Percentiles rank a stretch among this genome's conserved stretches.
Conservation (phyloP, 768 basidiomycete species). For the Termitomyces sp. region DNA sequence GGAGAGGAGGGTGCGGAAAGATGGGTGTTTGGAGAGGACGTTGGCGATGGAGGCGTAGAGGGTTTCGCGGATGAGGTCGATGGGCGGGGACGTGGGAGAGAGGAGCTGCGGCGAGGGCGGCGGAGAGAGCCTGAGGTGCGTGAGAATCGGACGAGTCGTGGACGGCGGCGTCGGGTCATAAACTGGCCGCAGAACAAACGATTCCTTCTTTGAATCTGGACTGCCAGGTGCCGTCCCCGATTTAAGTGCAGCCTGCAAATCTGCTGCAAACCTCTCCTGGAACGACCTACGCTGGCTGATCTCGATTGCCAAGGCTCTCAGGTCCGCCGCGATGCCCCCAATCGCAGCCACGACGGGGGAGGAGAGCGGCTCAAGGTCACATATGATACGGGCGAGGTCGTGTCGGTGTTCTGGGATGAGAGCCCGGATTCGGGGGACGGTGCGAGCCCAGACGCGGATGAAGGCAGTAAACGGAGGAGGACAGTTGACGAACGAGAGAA, state of each 20-base stretch:
- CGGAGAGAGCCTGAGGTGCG: not conserved
- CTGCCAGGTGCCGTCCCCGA: conserved; percentile 36
- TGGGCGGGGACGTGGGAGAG: conserved; percentile 49
- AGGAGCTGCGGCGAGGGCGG: conserved; percentile 20
- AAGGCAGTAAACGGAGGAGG: conserved; percentile 64
- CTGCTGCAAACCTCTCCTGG: conserved; percentile 70
- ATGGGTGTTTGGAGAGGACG: conserved; percentile 49
- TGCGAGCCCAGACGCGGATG: conserved; percentile 65
- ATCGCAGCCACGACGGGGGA: conserved; percentile 36
- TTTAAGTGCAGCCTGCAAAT: conserved; percentile 77
- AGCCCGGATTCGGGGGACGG: conserved; percentile 59
- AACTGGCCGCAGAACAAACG: conserved; percentile 66
- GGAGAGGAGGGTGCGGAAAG: conserved; percentile 51
- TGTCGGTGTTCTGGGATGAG: conserved; percentile 65
- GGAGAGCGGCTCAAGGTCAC: conserved; percentile 48
- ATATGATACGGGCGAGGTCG: conserved; percentile 82
- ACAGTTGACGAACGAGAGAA: conserved; percentile 64
- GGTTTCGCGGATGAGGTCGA: conserved; percentile 81
- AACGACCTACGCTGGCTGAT: conserved; percentile 82
- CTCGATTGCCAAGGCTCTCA: conserved; percentile 83
- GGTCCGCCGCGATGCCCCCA: conserved; percentile 66
- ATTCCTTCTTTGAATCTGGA: conserved; percentile 39
- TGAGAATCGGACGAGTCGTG: not conserved
- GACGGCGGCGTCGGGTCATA: conserved; percentile 38
- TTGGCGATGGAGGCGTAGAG: conserved; percentile 79